A percentile compares a stretch with the other conserved stretches of the same genome.
Conservation (phyloP, 108 stramenopile genomes). For the Cyclotella kingstonii region DNA sequence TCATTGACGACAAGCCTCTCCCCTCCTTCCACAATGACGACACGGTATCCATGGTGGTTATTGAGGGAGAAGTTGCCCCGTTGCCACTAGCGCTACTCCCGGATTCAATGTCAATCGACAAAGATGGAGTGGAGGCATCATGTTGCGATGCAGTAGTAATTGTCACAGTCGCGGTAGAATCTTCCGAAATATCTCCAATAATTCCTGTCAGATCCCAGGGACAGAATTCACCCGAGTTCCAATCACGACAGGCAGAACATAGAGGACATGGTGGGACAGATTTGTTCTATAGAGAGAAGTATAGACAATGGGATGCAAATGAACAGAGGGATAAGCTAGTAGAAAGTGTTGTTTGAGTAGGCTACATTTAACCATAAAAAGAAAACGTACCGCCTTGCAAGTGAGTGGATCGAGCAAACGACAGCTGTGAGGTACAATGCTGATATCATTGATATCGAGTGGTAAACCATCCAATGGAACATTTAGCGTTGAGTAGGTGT, state of each 20-base stretch:
- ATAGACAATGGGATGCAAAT: neutral
- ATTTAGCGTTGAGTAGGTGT: too few species aligned
- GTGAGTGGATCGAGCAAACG: slow-evolving; percentile 2
- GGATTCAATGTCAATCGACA: neutral
- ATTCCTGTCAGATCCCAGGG: slow-evolving; percentile 44
- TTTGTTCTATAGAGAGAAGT: slow-evolving; percentile 16
- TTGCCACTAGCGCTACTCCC: neutral
- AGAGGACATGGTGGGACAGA: slow-evolving; percentile 32
- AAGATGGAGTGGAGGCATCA: neutral
- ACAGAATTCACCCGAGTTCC: slow-evolving; percentile 47
- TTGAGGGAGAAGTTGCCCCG: neutral
- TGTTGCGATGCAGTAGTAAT: neutral
- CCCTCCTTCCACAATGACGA: neutral
- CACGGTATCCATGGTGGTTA: neutral
- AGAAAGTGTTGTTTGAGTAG: too few species aligned
- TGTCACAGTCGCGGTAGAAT: neutral
- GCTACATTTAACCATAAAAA: too few species aligned
- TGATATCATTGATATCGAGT: neutral
- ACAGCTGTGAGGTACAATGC: slow-evolving; percentile 24
- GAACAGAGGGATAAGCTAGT: neutral
- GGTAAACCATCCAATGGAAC: neutral
- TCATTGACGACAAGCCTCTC: neutral
- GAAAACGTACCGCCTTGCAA: slow-evolving; percentile 13
- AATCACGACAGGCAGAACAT: slow-evolving; percentile 44
- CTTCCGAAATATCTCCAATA: slow-evolving; percentile 27